Percentiles rank a stretch among this genome's conserved stretches.
Evolutionary conservation across 2,329 filamentous ascomycete species (phyloP).

Genomic region (Beauveria pseudobassiana): DNA sequence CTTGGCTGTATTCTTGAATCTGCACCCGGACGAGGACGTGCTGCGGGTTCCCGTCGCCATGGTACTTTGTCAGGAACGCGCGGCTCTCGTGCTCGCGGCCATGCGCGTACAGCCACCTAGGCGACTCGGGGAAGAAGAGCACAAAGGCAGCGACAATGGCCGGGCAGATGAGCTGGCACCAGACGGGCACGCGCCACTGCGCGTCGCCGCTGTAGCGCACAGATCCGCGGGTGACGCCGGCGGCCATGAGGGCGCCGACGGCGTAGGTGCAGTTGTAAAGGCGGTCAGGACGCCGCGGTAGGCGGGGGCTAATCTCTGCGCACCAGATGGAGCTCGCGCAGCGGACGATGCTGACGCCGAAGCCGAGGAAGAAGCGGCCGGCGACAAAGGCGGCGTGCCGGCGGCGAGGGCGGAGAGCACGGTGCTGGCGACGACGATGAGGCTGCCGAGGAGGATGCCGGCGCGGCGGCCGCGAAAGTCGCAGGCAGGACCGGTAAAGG

Average conservation of each 20-base stretch:
- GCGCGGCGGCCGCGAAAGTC: conserved; percentile 7
- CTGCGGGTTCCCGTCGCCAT: conserved; percentile 32
- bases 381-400: conserved; percentile 37
- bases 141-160: conserved; percentile 7
- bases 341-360: conserved; percentile 33
- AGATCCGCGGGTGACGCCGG: conserved; percentile 35
- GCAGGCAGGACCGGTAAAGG: conserved; percentile 24
- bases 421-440: conserved; percentile 24
- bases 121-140: conserved; percentile 34
- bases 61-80: conserved; percentile 27
- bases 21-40: conserved; percentile 31
- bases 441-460: conserved; percentile 6
- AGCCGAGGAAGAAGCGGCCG: conserved; percentile 55
- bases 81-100: conserved; percentile 29
- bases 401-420: conserved; percentile 37
- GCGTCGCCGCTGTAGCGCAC: conserved; percentile 21
- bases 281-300: conserved; percentile 32
- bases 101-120: conserved; percentile 33
- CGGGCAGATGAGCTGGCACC: conserved; percentile 23
- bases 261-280: conserved; percentile 33
- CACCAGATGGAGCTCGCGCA: conserved; percentile 30
- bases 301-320: conserved; percentile 34
- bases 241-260: conserved; percentile 38
- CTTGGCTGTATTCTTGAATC: conserved; percentile 27
- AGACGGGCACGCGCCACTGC: conserved; percentile 26